Evolutionary conservation across 768 basidiomycete species (phyloP), one percentile per base, ranked within the genome.

Genomic region (Suillus clintonianus): DNA sequence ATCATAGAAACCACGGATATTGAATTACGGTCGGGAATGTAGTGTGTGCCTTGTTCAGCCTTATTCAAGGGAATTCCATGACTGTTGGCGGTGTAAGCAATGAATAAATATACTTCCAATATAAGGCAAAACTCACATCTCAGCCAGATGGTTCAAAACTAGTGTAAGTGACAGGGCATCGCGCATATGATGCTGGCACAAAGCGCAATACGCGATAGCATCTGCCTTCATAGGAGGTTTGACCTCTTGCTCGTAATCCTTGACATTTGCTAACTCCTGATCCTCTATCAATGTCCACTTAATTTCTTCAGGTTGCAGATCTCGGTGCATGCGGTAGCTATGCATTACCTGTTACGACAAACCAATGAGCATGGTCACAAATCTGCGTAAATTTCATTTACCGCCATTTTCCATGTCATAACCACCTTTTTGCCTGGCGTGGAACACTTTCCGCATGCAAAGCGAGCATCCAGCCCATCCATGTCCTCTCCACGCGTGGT

Each of bases 341-440:
- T 57, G 56, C 17, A 41, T 27, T 27, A 57, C 39, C 56, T 57
- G 39, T 41, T 0, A 57, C 10, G 17, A 57, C 37, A 57, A 34
- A 53, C 3, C 19, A 19, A 34, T 57, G 37, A 57, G 24, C 11
- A 41, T 41, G 11, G 17, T 41, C 5, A 19, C 17, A 19, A 27
- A 30, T 41, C 5, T 27, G 17, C 37, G 9, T 13, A 13, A 41
- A 41, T 41, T 17, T 41, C 39, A 30, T 41, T 41, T 57, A 57
- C 56, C 27, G 56, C 56, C 56, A 57, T 57, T 10, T 57, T 39
- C 56, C 56, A 57, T 41, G 24, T 41, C 56, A 57, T 57, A 19
- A 57, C 27, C 11, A 57, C 56, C 56, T 41, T 57, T 27, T 10
- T 57, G 27, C 39, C 56, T 3, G 39, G 39, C 24, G 56, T 41